phyloP scores from a whole-genome alignment of 257 asterid species.

The Parsonsia alboflavescens region DNA sequence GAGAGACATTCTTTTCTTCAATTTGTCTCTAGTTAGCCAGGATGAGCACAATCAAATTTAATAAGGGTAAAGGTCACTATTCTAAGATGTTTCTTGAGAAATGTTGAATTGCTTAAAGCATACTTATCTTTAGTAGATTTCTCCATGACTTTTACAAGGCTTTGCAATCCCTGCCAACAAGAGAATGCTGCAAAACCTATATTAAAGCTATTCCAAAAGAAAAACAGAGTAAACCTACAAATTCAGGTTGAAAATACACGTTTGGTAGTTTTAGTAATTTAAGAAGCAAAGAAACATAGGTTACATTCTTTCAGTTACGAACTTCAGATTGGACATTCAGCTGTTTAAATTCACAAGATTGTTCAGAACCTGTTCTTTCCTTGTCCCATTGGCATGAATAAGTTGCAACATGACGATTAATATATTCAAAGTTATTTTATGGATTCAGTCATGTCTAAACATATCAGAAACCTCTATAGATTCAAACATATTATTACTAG shows the following conservation, averaged over 20 bases:
- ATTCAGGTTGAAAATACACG: not conserved
- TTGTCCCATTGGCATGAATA: not conserved
- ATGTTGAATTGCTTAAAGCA: not conserved
- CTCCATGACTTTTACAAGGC: not conserved
- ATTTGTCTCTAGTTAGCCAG: not conserved
- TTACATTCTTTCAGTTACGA: no score
- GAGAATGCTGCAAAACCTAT: not conserved
- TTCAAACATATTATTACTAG: not conserved
- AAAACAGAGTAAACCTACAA: not conserved
- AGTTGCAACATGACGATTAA: not conserved
- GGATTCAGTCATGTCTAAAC: not conserved
- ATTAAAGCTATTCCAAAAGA: not conserved
- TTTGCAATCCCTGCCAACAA: not conserved
- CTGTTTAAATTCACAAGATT: not conserved
- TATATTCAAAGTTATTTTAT: not conserved
- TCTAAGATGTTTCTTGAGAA: not conserved
- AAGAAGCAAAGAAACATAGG: not conserved
- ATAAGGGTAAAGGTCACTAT: not conserved
- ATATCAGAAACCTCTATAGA: not conserved
- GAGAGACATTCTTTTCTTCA: not conserved
- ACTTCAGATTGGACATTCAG: not conserved
- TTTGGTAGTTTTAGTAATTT: not conserved
- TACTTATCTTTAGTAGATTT: not conserved
- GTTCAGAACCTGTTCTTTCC: not conserved
- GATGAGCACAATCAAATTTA: not conserved